These are phyloP conservation scores for Ajuga chamaepitys DNA, from an alignment of 257 asterid genomes.

Conservation along the genomic window DNA sequence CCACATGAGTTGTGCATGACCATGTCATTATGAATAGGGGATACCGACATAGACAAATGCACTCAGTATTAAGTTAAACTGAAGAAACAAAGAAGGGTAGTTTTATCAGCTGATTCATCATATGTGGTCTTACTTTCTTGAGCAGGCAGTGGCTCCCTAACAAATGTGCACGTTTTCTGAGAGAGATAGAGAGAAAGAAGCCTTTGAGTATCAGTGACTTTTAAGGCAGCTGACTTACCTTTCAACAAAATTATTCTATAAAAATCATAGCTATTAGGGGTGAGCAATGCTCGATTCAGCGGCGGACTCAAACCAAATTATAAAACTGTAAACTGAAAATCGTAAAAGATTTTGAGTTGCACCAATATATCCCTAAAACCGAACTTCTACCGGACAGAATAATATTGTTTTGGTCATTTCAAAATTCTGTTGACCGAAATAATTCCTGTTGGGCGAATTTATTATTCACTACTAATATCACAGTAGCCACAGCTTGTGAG, in stretches of 20 bases:
- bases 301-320: too few relatives aligned
- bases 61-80: background rate
- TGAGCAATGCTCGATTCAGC: too few relatives aligned
- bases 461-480: too few relatives aligned
- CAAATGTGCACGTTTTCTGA: background rate
- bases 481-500: too few relatives aligned
- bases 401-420: too few relatives aligned
- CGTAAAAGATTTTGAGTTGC: too few relatives aligned
- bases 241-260: background rate
- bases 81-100: background rate
- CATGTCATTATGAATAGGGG: background rate
- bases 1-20: too few relatives aligned
- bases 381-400: too few relatives aligned
- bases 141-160: background rate
- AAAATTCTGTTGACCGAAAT: too few relatives aligned
- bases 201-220: background rate
- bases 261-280: constrained; percentile 1
- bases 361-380: too few relatives aligned
- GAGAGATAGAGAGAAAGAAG: background rate
- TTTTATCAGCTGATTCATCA: background rate
- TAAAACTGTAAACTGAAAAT: too few relatives aligned
- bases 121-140: background rate
- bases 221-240: background rate
- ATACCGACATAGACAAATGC: background rate
- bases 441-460: too few relatives aligned